A percentile compares a stretch with the other conserved stretches of the same genome.
phyloP scores from a whole-genome alignment of 2,329 filamentous ascomycete genomes.

The Claviceps cyperi region DNA sequence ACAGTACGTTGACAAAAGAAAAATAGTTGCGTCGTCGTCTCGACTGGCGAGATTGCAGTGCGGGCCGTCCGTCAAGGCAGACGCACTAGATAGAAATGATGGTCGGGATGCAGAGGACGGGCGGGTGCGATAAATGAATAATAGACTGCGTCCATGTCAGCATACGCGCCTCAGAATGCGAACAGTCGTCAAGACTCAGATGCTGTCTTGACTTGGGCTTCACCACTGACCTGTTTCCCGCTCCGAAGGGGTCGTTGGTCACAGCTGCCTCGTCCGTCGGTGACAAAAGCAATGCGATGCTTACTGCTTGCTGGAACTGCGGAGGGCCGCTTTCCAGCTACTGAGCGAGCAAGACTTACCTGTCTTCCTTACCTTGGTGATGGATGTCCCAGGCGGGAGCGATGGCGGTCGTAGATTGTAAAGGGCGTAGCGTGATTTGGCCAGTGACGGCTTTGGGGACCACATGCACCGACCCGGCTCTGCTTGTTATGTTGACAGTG shows the following conservation, averaged over 20 bases:
- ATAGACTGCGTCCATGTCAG: not conserved
- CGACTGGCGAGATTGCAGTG: not conserved
- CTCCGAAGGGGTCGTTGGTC: not conserved
- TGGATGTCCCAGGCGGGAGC: constrained; percentile 3
- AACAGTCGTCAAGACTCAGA: not conserved
- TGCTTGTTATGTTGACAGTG: not conserved
- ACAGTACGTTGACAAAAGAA: constrained; percentile 3
- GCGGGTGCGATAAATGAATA: not conserved
- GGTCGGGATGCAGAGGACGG: too few relatives aligned
- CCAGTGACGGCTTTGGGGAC: not conserved
- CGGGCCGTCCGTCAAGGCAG: not conserved
- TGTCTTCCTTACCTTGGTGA: constrained; percentile 7
- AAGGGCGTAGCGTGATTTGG: constrained; percentile 5
- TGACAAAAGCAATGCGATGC: not conserved
- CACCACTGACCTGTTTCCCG: constrained; percentile 3
- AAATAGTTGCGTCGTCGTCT: not conserved
- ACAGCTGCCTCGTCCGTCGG: not conserved
- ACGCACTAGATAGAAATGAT: not conserved
- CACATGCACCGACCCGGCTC: not conserved
- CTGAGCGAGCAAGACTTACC: constrained; percentile 8
- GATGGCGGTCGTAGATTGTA: not conserved
- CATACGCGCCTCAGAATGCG: not conserved
- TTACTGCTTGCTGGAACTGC: constrained; percentile 3
- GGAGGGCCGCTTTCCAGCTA: constrained; percentile 4
- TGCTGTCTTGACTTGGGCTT: not conserved